Evolutionary conservation across 805 yeast genomes (phyloP).

Genomic region (Candida succiphila): DNA sequence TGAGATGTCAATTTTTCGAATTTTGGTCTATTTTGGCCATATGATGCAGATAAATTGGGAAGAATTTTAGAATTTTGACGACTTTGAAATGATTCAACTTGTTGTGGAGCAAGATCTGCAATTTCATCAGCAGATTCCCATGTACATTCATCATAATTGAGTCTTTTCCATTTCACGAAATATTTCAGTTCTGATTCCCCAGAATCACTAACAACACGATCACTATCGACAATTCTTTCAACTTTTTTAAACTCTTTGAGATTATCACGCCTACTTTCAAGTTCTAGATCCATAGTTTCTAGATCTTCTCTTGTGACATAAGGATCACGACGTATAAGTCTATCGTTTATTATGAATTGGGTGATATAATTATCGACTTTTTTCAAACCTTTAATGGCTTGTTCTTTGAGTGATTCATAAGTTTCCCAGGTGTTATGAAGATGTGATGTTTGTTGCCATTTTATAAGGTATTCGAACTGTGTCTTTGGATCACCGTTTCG

Average conservation of each 20-base stretch:
- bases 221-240: slow-evolving; percentile 83
- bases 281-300: slow-evolving; percentile 88
- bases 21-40: slow-evolving; percentile 68
- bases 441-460: slow-evolving; percentile 86
- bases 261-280: slow-evolving; percentile 77
- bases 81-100: slow-evolving; percentile 74
- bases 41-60: slow-evolving; percentile 72
- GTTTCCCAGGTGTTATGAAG: slow-evolving; percentile 93
- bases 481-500: slow-evolving; percentile 38
- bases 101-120: slow-evolving; percentile 73
- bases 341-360: slow-evolving; percentile 62
- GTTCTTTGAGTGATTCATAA: slow-evolving; percentile 37
- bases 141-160: slow-evolving; percentile 90
- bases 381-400: slow-evolving; percentile 60
- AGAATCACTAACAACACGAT: slow-evolving; percentile 52
- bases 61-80: slow-evolving; percentile 75
- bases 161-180: slow-evolving; percentile 86
- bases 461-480: slow-evolving; percentile 53
- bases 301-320: slow-evolving; percentile 82
- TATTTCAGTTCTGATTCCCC: slow-evolving; percentile 68
- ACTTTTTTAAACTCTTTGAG: slow-evolving; percentile 75
- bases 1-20: slow-evolving; percentile 82
- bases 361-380: slow-evolving; percentile 85
- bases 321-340: slow-evolving; percentile 71
- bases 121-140: slow-evolving; percentile 93